phyloP scores from a whole-genome alignment of 305 asterid species.

The Solanum hybrid region DNA sequence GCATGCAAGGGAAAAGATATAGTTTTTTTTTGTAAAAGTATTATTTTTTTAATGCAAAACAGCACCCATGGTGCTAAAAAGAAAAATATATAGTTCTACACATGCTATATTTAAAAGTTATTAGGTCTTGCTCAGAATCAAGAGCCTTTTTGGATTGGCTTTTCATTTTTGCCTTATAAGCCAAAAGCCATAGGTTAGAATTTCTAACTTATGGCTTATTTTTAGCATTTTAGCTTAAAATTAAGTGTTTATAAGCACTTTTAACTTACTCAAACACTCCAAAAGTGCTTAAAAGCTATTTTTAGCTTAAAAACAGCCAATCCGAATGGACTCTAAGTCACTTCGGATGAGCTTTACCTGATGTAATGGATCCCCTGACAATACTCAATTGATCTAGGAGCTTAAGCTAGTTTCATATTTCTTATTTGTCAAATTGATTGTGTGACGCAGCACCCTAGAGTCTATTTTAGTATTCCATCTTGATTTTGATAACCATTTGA shows the following conservation, averaged over 20 bases:
- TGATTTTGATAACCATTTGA: conserved; percentile 2
- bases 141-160: background rate
- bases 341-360: background rate
- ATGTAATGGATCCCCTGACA: background rate
- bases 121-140: background rate
- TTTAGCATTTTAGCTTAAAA: background rate
- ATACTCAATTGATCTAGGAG: background rate
- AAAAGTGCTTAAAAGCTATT: background rate
- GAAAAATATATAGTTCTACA: background rate
- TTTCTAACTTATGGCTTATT: background rate
- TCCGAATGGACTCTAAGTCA: background rate
- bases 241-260: background rate
- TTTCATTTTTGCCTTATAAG: background rate
- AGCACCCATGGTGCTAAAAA: background rate
- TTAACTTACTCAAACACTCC: background rate
- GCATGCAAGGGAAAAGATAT: background rate
- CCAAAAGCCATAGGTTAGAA: background rate
- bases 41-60: background rate
- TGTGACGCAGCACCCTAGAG: background rate
- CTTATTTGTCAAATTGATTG: background rate
- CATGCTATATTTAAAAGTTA: background rate
- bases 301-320: background rate
- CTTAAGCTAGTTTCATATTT: background rate
- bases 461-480: background rate
- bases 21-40: background rate